Evolutionary conservation across 305 asterid species (phyloP).

Genomic region (Fraxinus paxiana): DNA sequence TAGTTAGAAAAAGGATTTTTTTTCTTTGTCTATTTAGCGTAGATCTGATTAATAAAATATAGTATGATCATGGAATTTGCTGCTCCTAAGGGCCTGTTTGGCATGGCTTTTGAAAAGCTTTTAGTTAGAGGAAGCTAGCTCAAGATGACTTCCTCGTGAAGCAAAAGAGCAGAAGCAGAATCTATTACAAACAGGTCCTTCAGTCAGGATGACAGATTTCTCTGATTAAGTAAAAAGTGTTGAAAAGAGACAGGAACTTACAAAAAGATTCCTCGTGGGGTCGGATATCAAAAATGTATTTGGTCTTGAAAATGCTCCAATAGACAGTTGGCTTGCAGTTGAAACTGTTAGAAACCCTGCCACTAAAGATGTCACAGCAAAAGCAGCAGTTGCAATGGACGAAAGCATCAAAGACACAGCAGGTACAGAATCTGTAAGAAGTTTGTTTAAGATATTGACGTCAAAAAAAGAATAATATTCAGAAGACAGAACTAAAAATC

Average conservation of each 20-base stretch:
- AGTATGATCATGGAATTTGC: neutral
- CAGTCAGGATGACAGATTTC: neutral
- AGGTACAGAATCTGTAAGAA: slow-evolving; percentile 71
- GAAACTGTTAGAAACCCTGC: slow-evolving; percentile 74
- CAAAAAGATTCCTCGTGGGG: slow-evolving; percentile 79
- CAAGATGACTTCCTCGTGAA: neutral
- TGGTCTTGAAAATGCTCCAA: slow-evolving; percentile 62
- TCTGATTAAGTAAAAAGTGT: neutral
- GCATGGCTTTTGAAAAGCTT: neutral
- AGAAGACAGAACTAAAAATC: neutral
- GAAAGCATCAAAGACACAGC: slow-evolving; percentile 58
- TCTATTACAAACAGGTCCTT: neutral
- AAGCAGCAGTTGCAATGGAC: slow-evolving; percentile 58
- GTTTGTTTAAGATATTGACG: neutral
- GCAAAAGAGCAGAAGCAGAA: neutral
- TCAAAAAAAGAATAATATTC: neutral
- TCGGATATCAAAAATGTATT: slow-evolving; percentile 48
- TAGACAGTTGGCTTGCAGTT: slow-evolving; percentile 64
- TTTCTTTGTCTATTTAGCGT: neutral
- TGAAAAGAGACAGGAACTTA: slow-evolving; percentile 34
- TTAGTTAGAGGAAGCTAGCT: neutral
- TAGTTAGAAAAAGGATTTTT: neutral
- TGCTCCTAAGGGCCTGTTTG: neutral
- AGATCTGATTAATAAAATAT: neutral
- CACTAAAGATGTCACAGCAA: slow-evolving; percentile 59